Evolutionary conservation across 2,329 filamentous ascomycete species (phyloP).

Genomic region (Fusarium sp.): DNA sequence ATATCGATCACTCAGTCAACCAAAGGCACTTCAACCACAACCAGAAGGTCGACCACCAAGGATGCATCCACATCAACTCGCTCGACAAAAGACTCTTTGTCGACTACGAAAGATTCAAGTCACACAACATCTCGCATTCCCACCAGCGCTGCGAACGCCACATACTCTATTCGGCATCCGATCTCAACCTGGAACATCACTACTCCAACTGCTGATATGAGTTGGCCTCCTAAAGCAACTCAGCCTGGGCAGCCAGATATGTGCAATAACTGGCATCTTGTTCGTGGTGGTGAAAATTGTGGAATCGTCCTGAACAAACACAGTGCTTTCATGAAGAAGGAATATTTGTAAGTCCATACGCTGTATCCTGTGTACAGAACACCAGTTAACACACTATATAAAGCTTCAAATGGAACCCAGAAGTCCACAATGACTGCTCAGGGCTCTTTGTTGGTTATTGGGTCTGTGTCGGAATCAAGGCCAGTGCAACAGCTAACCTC

Average conservation of each 20-base stretch:
- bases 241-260: background rate
- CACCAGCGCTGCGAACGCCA: background rate
- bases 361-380: background rate
- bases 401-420: background rate
- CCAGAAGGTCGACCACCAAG: too few species aligned
- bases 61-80: too few species aligned
- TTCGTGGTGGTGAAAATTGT: accelerated
- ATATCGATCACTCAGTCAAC: background rate
- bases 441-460: background rate
- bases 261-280: background rate
- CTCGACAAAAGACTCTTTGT: background rate
- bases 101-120: background rate
- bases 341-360: background rate
- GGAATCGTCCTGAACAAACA: accelerated
- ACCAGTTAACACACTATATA: background rate
- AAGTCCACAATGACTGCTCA: accelerated
- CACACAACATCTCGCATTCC: background rate
- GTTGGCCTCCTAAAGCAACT: background rate
- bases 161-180: background rate
- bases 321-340: background rate
- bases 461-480: background rate
- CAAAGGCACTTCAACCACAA: too few species aligned
- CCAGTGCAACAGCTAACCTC: accelerated
- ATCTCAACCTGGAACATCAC: background rate
- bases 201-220: accelerated